phyloP scores from a whole-genome alignment of 345 rosid genomes.

The Streptanthus diversifolius region DNA sequence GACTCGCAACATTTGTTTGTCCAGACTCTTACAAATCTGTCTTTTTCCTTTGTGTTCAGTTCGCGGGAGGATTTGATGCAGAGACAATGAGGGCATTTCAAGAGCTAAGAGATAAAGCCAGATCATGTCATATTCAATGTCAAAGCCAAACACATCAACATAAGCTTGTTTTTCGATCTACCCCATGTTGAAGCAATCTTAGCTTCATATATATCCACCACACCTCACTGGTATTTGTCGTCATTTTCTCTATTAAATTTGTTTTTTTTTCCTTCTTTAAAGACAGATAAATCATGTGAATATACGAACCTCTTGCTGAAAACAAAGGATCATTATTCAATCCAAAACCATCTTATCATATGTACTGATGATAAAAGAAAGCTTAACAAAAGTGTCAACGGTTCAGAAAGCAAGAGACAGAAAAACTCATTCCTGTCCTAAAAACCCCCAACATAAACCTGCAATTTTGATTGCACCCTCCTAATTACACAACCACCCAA shows the following conservation, averaged over 20 bases:
- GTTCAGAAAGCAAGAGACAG: not conserved
- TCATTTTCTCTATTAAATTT: conserved; percentile 24
- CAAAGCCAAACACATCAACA: conserved; percentile 66
- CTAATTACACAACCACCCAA: conserved; percentile 28
- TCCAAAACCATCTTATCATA: conserved; percentile 14
- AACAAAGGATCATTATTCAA: conserved; percentile 8
- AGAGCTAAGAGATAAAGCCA: conserved; percentile 89
- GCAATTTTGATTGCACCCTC: not conserved
- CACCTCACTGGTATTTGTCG: not conserved
- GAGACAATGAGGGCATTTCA: conserved; percentile 96
- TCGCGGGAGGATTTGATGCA: conserved; percentile 93
- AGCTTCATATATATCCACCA: conserved; percentile 38
- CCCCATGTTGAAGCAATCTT: conserved; percentile 65
- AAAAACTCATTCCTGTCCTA: conserved; percentile 13
- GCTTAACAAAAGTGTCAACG: not conserved
- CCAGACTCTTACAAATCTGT: not conserved
- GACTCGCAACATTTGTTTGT: not conserved
- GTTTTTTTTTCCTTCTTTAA: not conserved
- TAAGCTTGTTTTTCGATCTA: conserved; percentile 56
- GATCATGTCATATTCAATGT: conserved; percentile 65
- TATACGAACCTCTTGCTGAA: conserved; percentile 16
- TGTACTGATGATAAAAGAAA: conserved; percentile 10
- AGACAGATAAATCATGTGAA: conserved; percentile 21
- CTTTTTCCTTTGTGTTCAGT: conserved; percentile 37
- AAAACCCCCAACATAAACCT: not conserved